Conservation (phyloP, 768 basidiomycete genomes). For the Strobilomyces echinocephalus region DNA sequence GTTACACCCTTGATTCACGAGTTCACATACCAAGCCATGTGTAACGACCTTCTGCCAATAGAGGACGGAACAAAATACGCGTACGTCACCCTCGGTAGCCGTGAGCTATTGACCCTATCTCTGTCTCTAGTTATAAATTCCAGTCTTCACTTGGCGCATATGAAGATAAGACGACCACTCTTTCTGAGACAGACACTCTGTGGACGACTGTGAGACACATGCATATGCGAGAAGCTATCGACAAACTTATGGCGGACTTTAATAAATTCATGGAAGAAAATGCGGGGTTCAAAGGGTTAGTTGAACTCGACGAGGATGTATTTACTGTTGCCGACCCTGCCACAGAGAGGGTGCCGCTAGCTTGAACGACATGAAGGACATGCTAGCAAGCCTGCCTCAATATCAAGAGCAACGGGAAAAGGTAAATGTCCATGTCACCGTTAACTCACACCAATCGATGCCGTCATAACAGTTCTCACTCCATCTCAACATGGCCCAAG, state of each 20-base stretch:
- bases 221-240: constrained; percentile 98
- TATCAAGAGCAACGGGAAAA: constrained; percentile 95
- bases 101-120: not conserved
- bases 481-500: constrained; percentile 96
- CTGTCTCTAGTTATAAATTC: constrained; percentile 74
- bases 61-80: constrained; percentile 82
- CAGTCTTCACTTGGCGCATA: constrained; percentile 79
- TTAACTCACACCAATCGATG: not conserved
- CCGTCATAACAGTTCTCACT: constrained; percentile 72
- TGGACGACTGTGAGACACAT: constrained; percentile 94
- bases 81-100: constrained; percentile 44
- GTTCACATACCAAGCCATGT: constrained; percentile 99
- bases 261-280: constrained; percentile 92
- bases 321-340: constrained; percentile 1
- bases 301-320: constrained; percentile 2
- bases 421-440: constrained; percentile 37
- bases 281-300: constrained; percentile 88
- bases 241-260: constrained; percentile 95
- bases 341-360: constrained; percentile 74
- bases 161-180: constrained; percentile 82
- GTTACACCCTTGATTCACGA: constrained; percentile 90
- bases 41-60: constrained; percentile 87
- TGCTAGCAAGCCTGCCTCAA: constrained; percentile 92
- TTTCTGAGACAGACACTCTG: constrained; percentile 84
- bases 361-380: constrained; percentile 98